Base-by-base conservation (phyloP, 305 asterid species). In the Fraxinus angustifolia region DNA sequence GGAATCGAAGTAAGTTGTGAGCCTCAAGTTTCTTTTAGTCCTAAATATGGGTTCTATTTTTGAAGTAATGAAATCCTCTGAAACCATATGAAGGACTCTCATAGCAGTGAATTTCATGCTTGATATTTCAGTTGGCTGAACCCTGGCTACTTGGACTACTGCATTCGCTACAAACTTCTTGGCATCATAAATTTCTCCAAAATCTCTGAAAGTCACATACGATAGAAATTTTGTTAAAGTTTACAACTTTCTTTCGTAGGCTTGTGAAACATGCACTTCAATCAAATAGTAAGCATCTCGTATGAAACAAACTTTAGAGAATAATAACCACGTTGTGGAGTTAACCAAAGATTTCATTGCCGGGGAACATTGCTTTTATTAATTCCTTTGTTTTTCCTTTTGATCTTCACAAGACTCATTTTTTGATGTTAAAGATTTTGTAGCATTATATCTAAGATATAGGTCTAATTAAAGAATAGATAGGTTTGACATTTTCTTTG, bases 121-220 rank as follows among this genome's bases (percentile, higher is more conserved):
- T 70, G 88, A 65, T 73, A 83, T 14, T 79, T 83, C 30, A 16
- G 81, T 11, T 0, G 90, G 85, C 1, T 87, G 88, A 50, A 83
- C 74, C 73, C 68, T 82, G 78, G 76, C 88, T 2, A 91, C 89
- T 42, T 48, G 80, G 48, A 93, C 86, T 1, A 88, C 70, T 10
- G 91, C 92, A 19, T 85, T 33, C 5, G 67, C 26, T 0, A 84
- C 68, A 79, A 94, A 93, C 16, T 83, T 76, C 16, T 87, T 58
- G 42, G 42, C 85, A 75, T 92, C 94, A 72, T 93, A 92, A 16
- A 92, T 56, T 34, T 93, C 98, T 77, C 78, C 92, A 10, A 92
- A 92, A 0, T 31, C 60, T 81, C 97, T 93, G 86, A 26, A 84
- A 85, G 78, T 8, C 30, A 16, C 11, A 1, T 50, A 26, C 31